phyloP scores from a whole-genome alignment of 805 yeast species.

The Teunomyces funiuensis region DNA sequence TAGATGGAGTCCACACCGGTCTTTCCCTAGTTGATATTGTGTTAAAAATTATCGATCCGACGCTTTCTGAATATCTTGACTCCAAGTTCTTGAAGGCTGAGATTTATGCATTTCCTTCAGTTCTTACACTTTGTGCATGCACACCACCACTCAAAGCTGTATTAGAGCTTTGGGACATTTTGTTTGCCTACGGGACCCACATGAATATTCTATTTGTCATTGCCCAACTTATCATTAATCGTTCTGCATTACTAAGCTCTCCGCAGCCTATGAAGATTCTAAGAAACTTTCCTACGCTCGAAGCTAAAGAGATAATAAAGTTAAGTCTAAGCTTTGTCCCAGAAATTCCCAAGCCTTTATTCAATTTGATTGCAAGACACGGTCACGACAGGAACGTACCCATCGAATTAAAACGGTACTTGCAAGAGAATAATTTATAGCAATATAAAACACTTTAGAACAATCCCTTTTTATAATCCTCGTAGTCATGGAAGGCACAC shows the following conservation, averaged over 20 bases:
- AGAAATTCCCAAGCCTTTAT: conserved; percentile 64
- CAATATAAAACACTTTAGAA: conserved; percentile 4
- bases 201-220: conserved; percentile 81
- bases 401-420: conserved; percentile 25
- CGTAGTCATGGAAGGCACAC: conserved; percentile 59
- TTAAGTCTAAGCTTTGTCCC: conserved; percentile 79
- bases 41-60: conserved; percentile 69
- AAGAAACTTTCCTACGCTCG: conserved; percentile 68
- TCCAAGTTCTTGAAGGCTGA: conserved; percentile 76
- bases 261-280: conserved; percentile 72
- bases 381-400: conserved; percentile 52
- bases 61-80: conserved; percentile 56
- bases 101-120: conserved; percentile 82
- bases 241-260: conserved; percentile 60
- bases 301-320: conserved; percentile 73
- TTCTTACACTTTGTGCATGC: conserved; percentile 82
- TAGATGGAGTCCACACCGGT: conserved; percentile 82
- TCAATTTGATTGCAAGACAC: conserved; percentile 63
- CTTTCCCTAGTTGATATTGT: conserved; percentile 70
- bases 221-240: conserved; percentile 72
- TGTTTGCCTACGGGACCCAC: conserved; percentile 89
- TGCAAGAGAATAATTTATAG: background rate
- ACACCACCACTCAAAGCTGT: conserved; percentile 82
- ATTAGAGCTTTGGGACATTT: conserved; percentile 81
- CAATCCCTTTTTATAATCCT: conserved; percentile 51